Percentiles rank a stretch among this genome's conserved stretches.
Conservation (phyloP, 2,329 filamentous ascomycete species). For the Colletotrichum sp. region DNA sequence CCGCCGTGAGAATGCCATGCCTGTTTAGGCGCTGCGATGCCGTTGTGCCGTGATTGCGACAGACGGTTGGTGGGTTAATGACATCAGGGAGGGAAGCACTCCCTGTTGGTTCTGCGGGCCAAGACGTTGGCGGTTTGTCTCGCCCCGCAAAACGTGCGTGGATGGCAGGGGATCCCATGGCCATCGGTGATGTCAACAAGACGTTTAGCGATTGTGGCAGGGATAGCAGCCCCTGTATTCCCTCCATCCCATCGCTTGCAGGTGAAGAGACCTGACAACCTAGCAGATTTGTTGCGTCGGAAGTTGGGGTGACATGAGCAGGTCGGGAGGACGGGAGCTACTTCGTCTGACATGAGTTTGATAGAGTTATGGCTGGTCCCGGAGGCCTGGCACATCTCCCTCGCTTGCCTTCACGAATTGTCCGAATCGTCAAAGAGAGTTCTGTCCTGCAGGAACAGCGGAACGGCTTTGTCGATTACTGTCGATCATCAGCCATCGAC, state of each 20-base stretch:
- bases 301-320: neutral
- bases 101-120: slow-evolving; percentile 11
- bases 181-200: slow-evolving; percentile 17
- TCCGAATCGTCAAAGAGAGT: neutral
- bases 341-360: neutral
- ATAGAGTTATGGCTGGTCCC: neutral
- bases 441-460: slow-evolving; percentile 13
- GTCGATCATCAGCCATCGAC: neutral
- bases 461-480: neutral
- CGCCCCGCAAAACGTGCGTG: neutral
- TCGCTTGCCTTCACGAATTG: neutral
- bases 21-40: slow-evolving; percentile 4
- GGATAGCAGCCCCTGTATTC: neutral
- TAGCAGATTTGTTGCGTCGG: neutral
- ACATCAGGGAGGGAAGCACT: slow-evolving; percentile 9
- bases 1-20: slow-evolving; percentile 3
- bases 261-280: neutral
- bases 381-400: neutral
- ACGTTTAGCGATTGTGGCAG: neutral
- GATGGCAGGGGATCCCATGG: neutral
- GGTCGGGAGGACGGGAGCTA: neutral
- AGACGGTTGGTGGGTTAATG: slow-evolving; percentile 16
- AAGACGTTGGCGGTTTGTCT: slow-evolving; percentile 8
- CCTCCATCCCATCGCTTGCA: neutral
- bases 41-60: slow-evolving; percentile 19